Evolutionary conservation across 805 yeast species (phyloP).

Genomic region (Pachysolen tannophilus): DNA sequence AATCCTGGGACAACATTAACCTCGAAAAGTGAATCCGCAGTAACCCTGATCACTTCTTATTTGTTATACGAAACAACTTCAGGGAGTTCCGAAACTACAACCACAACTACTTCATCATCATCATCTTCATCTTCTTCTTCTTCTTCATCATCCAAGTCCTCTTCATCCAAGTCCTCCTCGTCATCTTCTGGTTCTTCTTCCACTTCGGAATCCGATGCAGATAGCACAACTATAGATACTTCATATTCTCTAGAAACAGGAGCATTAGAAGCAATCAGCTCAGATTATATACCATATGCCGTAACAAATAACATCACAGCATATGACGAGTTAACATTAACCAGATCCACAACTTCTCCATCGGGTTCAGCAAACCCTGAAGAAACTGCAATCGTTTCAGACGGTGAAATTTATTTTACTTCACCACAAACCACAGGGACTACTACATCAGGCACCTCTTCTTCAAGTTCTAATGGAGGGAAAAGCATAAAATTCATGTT

Average conservation of each 20-base stretch:
- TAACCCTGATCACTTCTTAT: not conserved
- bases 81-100: not conserved
- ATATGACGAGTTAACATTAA: slow-evolving; percentile 18
- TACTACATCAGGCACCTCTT: no score
- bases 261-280: slow-evolving; percentile 16
- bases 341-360: slow-evolving; percentile 13
- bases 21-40: not conserved
- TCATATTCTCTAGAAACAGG: not conserved
- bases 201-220: slow-evolving; percentile 5
- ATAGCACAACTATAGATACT: slow-evolving; percentile 5
- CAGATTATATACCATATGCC: slow-evolving; percentile 26
- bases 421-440: no score
- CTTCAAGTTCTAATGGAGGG: slow-evolving; percentile 1
- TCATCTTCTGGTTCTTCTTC: slow-evolving; percentile 4
- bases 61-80: not conserved
- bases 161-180: slow-evolving; percentile 1
- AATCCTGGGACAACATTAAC: not conserved
- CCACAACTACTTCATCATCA: slow-evolving; percentile 3
- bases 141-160: not conserved
- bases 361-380: slow-evolving; percentile 1
- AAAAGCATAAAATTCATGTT: not conserved
- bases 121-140: not conserved
- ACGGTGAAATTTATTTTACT: slow-evolving; percentile 7
- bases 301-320: slow-evolving; percentile 15
- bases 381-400: slow-evolving; percentile 4